These are phyloP conservation scores for Domatiomyces catenatus DNA, from an alignment of 2,329 filamentous ascomycete genomes.

Conservation along the genomic window DNA sequence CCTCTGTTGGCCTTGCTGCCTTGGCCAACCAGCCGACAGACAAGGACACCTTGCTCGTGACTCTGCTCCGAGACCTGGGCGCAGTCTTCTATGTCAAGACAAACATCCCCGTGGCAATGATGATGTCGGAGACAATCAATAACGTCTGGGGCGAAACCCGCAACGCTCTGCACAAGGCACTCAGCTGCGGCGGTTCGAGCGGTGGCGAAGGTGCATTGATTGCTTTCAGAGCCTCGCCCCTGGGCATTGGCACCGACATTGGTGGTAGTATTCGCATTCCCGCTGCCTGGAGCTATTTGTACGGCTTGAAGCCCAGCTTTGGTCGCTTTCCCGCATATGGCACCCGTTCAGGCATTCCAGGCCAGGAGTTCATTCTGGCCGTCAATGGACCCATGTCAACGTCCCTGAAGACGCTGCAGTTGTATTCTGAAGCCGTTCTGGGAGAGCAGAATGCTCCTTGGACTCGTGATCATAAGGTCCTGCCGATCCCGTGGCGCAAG, in stretches of 20 bases:
- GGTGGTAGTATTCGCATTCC: constrained; percentile 27
- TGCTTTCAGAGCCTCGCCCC: constrained; percentile 19
- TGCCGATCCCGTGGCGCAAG: constrained; percentile 26
- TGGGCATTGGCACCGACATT: constrained; percentile 29
- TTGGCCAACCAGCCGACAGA: constrained; percentile 22
- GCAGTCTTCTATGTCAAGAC: constrained; percentile 40
- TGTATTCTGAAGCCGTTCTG: constrained; percentile 25
- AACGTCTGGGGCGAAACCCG: constrained; percentile 29
- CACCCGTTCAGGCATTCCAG: constrained; percentile 23
- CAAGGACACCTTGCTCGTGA: constrained; percentile 21
- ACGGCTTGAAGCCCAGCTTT: constrained; percentile 27
- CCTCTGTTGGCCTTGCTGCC: constrained; percentile 24
- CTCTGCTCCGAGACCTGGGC: constrained; percentile 26
- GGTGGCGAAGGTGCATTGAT: constrained; percentile 25
- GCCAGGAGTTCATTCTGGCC: constrained; percentile 26
- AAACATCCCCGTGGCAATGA: constrained; percentile 36
- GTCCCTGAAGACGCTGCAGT: constrained; percentile 21
- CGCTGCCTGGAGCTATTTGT: constrained; percentile 24
- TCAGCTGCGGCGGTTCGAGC: constrained; percentile 23
- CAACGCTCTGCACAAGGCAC: constrained; percentile 22
- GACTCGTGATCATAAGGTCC: constrained; percentile 25
- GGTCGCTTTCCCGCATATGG: constrained; percentile 26
- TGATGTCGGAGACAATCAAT: constrained; percentile 31
- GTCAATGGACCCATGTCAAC: constrained; percentile 27
- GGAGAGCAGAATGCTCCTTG: constrained; percentile 22